These are phyloP conservation scores for Penium margaritaceum DNA, from an alignment of 139 green algal genomes.

Conservation along the genomic window DNA sequence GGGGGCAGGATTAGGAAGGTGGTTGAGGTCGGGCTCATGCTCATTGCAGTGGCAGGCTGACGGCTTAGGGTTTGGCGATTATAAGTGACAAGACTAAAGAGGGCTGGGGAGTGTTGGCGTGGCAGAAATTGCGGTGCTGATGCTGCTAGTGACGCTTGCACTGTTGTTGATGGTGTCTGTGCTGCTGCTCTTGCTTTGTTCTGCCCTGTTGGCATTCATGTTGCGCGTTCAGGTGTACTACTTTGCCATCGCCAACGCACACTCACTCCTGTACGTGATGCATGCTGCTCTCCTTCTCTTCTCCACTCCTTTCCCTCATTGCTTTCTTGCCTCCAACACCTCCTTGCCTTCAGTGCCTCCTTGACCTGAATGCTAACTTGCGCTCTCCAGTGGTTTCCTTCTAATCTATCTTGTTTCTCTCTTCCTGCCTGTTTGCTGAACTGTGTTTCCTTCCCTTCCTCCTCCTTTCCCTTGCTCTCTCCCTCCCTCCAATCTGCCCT, in stretches of 20 bases:
- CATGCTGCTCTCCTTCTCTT: not conserved
- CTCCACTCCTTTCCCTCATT: not conserved
- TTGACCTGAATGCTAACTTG: not conserved
- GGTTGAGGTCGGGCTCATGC: too few species aligned
- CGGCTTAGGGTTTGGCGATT: too few species aligned
- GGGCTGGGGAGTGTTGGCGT: too few species aligned
- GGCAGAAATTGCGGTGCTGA: too few species aligned
- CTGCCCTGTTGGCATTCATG: too few species aligned
- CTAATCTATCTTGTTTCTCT: not conserved
- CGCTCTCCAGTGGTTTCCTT: not conserved
- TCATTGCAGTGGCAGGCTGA: too few species aligned
- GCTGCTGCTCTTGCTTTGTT: too few species aligned
- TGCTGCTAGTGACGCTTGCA: too few species aligned
- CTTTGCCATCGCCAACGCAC: constrained; percentile 10
- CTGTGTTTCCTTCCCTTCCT: not conserved
- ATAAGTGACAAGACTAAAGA: too few species aligned
- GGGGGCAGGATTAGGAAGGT: too few species aligned
- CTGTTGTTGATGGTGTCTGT: too few species aligned
- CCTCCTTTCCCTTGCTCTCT: not conserved
- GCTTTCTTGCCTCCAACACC: not conserved
- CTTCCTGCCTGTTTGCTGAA: not conserved
- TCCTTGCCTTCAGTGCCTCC: not conserved
- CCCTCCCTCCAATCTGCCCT: too few species aligned
- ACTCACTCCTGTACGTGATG: not conserved
- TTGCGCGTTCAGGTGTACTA: constrained; percentile 12